Base-by-base conservation (phyloP, 208 protist species). In the Porcisia hertigi region DNA sequence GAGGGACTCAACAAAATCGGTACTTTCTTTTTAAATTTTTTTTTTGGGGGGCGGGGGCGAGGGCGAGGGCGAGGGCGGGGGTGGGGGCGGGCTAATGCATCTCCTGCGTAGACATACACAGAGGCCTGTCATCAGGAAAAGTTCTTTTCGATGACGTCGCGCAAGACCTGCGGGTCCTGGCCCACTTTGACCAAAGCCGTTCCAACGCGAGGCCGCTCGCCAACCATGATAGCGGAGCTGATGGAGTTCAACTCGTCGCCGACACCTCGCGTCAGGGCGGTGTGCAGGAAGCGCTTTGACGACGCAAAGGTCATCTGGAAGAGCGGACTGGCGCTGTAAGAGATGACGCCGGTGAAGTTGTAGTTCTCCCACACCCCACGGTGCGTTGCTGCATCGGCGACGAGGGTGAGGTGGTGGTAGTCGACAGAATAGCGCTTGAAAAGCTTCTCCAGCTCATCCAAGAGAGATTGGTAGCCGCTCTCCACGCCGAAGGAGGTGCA, bases 281-380 rank as follows among this genome's bases (percentile, higher is more conserved):
- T 94, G 86, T 96, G 90, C 71, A 98, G 77, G 82, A 96, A 98
- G 20, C 83, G 83, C 81, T 88, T 89, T 34, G 92, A 93, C 34
- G 91, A 94, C 39, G 91, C 94, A 85, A 96, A 98, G 3, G 94
- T 97, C 94, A 98, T 97, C 77, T 98, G 94, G 77, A 97, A 96
- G 23, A 98, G 86, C 66, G 94, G 94, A 54, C 90, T 96, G 43
- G 91, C 90, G 80, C 92, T 94, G 57, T 89, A 87, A 1, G 90
- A 86, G 74, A 96, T 94, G 60, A 97, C 91, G 66, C 92, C 92
- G 14, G 88, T 97, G 74, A 94, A 96, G 86, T 97, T 96, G 63
- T 87, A 97, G 83, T 94, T 95, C 81, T 96, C 91, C 93, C 93
- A 97, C 16, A 76, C 74, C 3, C 95, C 95, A 47, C 91, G 87